A percentile compares a stretch with the other conserved stretches of the same genome.
Conservation (phyloP, 495 filamentous ascomycete genomes). For the Penicillium crystallinum region DNA sequence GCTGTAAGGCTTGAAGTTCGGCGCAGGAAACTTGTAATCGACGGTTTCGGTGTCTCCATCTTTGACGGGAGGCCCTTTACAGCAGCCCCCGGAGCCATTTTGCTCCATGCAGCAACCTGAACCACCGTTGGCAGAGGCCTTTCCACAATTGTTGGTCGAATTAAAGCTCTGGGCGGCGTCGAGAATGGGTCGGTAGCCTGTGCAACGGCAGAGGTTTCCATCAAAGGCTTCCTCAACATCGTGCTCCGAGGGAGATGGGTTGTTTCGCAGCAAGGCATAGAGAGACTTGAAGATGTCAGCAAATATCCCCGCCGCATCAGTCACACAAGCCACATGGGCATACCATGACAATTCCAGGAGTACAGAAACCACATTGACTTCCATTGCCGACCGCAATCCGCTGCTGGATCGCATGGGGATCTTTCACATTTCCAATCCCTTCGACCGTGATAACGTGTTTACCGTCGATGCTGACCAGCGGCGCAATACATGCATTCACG, state of each 20-base stretch:
- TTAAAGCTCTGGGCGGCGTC: conserved; percentile 73
- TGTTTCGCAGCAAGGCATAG: conserved; percentile 65
- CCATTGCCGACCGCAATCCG: conserved; percentile 66
- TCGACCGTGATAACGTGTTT: conserved; percentile 99
- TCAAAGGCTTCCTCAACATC: conserved; percentile 46
- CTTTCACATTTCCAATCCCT: conserved; percentile 87
- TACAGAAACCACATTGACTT: conserved; percentile 79
- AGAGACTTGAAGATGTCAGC: conserved; percentile 18
- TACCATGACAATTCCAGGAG: conserved; percentile 95
- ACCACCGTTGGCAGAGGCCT: conserved; percentile 42
- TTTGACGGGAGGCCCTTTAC: conserved; percentile 25
- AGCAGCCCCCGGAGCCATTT: conserved; percentile 34
- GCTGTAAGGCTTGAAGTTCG: conserved; percentile 85
- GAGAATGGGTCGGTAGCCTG: conserved; percentile 89
- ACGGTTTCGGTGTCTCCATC: conserved; percentile 13
- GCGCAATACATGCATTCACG: conserved; percentile 92
- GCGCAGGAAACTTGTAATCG: conserved; percentile 25
- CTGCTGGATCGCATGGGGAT: conserved; percentile 88
- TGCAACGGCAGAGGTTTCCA: conserved; percentile 93
- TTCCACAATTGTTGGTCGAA: conserved; percentile 34
- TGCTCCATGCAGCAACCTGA: conserved; percentile 53
- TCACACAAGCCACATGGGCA: neutral
- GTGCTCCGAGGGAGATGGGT: conserved; percentile 26
- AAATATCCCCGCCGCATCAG: neutral
- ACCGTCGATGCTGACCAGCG: conserved; percentile 86